Evolutionary conservation across 306 rosid species (phyloP).

Genomic region (Inga leiocalycina): DNA sequence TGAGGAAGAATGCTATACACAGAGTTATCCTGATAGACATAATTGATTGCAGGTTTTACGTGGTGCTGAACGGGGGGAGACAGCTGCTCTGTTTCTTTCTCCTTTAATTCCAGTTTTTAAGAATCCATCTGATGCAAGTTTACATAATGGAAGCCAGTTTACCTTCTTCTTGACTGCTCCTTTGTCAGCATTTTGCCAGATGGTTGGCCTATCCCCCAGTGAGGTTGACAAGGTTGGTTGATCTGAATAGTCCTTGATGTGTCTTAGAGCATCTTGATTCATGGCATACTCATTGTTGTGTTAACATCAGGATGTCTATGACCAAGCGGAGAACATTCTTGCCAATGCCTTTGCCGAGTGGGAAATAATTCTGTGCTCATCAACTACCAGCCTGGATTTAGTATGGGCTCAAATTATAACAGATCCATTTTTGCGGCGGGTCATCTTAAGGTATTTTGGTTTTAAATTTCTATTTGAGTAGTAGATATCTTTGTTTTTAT

Average conservation of each 20-base stretch:
- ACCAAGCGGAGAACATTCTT: constrained; percentile 78
- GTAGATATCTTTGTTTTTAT: background rate
- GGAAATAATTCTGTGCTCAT: constrained; percentile 83
- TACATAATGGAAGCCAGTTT: constrained; percentile 83
- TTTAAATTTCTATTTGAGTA: constrained; percentile 25
- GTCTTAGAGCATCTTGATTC: background rate
- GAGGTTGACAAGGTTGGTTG: constrained; percentile 67
- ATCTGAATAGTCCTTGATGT: background rate
- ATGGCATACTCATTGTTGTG: constrained; percentile 36
- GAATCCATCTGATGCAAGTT: constrained; percentile 57
- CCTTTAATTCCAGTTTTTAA: constrained; percentile 75
- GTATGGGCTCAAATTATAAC: constrained; percentile 92
- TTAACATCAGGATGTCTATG: constrained; percentile 64
- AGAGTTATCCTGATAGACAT: constrained; percentile 29
- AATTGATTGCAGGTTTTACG: constrained; percentile 71
- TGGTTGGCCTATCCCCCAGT: constrained; percentile 62
- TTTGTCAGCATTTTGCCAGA: constrained; percentile 84
- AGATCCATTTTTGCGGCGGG: constrained; percentile 89
- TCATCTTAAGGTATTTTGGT: constrained; percentile 72
- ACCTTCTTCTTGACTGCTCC: constrained; percentile 96
- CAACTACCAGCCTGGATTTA: constrained; percentile 75
- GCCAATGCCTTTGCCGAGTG: constrained; percentile 79
- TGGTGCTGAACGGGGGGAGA: constrained; percentile 93
- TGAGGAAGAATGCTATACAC: background rate
- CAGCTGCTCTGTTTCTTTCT: constrained; percentile 85